phyloP scores from a whole-genome alignment of 129 eudicot genomes.

The Silybum marianum region DNA sequence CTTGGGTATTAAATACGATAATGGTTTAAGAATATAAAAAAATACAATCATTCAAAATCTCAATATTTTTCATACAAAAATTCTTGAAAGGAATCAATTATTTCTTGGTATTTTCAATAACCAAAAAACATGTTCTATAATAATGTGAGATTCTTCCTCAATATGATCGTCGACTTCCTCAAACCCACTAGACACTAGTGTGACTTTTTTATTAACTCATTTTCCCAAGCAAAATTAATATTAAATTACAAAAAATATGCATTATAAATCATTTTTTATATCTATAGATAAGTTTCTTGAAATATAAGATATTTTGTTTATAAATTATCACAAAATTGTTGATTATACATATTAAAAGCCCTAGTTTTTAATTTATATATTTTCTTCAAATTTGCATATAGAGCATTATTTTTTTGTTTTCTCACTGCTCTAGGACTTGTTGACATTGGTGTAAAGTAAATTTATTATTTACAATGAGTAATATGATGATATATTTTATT shows the following conservation, averaged over 20 bases:
- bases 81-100: slow-evolving; percentile 5
- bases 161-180: slow-evolving; percentile 24
- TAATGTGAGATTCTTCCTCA: slow-evolving; percentile 26
- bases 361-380: not conserved
- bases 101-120: slow-evolving; percentile 15
- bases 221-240: not conserved
- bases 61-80: not conserved
- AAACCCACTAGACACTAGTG: not conserved
- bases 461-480: not conserved
- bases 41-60: not conserved
- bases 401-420: slow-evolving; percentile 7
- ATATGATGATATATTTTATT: not conserved
- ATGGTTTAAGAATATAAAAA: not conserved
- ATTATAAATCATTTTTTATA: not conserved
- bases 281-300: not conserved
- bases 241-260: not conserved
- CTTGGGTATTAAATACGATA: slow-evolving; percentile 15
- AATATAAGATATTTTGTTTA: not conserved
- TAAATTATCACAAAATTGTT: not conserved
- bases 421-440: slow-evolving; percentile 25
- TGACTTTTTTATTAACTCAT: not conserved
- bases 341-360: not conserved
- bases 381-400: not conserved
- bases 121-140: slow-evolving; percentile 9
- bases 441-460: not conserved